phyloP scores from a whole-genome alignment of 371 early-diverging fungal species.

The Mucor racemosus region DNA sequence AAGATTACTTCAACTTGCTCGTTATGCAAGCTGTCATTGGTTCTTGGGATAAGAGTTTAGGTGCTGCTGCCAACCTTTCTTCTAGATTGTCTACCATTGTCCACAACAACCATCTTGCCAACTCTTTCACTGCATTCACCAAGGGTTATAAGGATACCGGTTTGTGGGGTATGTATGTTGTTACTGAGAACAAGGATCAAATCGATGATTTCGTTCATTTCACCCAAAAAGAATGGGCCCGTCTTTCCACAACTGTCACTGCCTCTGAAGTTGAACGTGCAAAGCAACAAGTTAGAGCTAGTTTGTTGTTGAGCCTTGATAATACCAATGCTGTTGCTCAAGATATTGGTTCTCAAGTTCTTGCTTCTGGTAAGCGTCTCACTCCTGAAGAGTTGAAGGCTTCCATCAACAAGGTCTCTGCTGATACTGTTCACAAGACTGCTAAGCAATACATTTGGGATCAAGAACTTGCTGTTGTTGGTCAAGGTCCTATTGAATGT shows the following conservation, averaged over 20 bases:
- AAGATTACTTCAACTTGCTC: conserved; percentile 92
- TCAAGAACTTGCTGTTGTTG: conserved; percentile 88
- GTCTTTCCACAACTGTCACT: conserved; percentile 83
- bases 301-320: conserved; percentile 84
- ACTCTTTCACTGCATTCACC: conserved; percentile 96
- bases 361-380: conserved; percentile 86
- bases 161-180: conserved; percentile 92
- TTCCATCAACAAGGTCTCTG: conserved; percentile 38
- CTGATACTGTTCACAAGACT: conserved; percentile 80
- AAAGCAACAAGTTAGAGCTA: conserved; percentile 95
- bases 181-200: conserved; percentile 76
- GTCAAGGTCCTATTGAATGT: conserved; percentile 84
- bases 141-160: conserved; percentile 96
- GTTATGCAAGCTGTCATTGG: conserved; percentile 93
- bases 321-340: conserved; percentile 88
- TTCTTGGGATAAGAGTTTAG: conserved; percentile 91
- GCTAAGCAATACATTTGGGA: conserved; percentile 86
- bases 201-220: conserved; percentile 89
- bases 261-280: conserved; percentile 93
- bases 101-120: conserved; percentile 82
- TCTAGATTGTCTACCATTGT: conserved; percentile 85
- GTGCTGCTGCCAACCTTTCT: conserved; percentile 81
- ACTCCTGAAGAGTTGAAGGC: conserved; percentile 42
- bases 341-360: conserved; percentile 94
- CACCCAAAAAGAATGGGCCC: conserved; percentile 89